Percentiles rank a stretch among this genome's conserved stretches.
Conservation (phyloP, 1,284 basidiomycete genomes). For the Apiotrichum gamsii region DNA sequence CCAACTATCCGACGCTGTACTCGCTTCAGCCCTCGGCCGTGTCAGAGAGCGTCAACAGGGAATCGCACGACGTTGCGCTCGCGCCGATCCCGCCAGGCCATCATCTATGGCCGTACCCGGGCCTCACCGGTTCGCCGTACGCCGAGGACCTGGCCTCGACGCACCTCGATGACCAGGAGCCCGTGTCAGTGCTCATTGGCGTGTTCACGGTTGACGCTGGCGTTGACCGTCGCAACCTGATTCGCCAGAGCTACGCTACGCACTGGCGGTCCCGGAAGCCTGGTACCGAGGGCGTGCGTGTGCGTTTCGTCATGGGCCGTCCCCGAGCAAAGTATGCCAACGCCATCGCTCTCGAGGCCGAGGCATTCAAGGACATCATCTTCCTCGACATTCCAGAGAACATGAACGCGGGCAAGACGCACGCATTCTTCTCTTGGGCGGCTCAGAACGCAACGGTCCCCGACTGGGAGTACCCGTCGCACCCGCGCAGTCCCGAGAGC, state of each 20-base stretch:
- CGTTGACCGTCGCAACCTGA: constrained; percentile 78
- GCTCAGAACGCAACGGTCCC: constrained; percentile 87
- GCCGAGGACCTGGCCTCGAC: constrained; percentile 19
- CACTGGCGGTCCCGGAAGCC: constrained; percentile 72
- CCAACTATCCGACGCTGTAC: constrained; percentile 47
- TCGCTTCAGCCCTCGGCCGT: constrained; percentile 28
- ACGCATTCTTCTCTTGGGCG: constrained; percentile 55
- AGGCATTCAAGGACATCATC: constrained; percentile 66
- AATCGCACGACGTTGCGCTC: constrained; percentile 16
- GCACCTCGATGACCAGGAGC: constrained; percentile 62
- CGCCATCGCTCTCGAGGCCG: constrained; percentile 79
- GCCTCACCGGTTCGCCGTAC: constrained; percentile 21
- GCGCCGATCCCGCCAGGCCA: constrained; percentile 28
- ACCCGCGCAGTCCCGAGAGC: constrained; percentile 7
- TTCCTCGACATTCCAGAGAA: constrained; percentile 51
- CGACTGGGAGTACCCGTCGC: constrained; percentile 28
- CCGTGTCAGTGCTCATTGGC: constrained; percentile 82
- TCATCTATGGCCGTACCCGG: constrained; percentile 44
- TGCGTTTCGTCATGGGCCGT: constrained; percentile 85
- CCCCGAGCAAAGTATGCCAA: constrained; percentile 73
- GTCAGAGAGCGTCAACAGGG: neutral
- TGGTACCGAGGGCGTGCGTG: constrained; percentile 74
- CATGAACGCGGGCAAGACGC: constrained; percentile 52
- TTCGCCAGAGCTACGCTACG: constrained; percentile 82
- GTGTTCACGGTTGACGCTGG: constrained; percentile 85